Base-by-base conservation (phyloP, 192 early-diverging fungal species). In the Lobosporangium transversale region DNA sequence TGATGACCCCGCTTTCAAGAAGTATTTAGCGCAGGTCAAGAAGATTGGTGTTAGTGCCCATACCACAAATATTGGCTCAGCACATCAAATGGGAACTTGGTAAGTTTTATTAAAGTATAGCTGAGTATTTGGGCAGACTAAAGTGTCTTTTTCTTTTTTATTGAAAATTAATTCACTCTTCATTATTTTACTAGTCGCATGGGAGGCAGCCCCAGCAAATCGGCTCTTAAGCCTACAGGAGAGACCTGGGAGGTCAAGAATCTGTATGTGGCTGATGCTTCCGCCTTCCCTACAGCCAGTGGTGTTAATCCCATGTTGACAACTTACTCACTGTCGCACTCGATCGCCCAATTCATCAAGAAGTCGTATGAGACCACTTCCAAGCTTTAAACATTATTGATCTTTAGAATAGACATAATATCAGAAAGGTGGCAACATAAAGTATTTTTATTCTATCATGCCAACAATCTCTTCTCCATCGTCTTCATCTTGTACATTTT, bases 181-280 rank as follows among this genome's bases (percentile, higher is more conserved):
- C 37, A 40, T 7, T 40, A 14, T 40, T 40, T 40, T 14, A 40
- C 14, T 80, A 82, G 87, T 66, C 83, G 92, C 8, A 91, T 94
- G 90, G 88, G 85, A 23, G 68, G 71, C 17, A 79, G 79, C 31
- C 81, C 89, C n/a, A 53, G 58, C 31, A 57, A 61, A 1, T 88
- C 88, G 8, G 93, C 71, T 31, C 82, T 90, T 18, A 85, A 92
- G 40, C 90, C 91, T 2, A 80, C 81, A 0, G 93, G 93, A 14
- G 84, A 91, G 62, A 85, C 87, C 2, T 94, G 89, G 89, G 93
- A 92, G 54, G 78, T 90, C 52, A 81, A 89, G 66, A 80, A 85
- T 31, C 81, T 93, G 29, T 94, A 88, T 69, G 89, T 94, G 1
- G 86, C 87, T 15, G 91, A 94, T 68, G 87, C 90, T 1, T 87